These are phyloP conservation scores for Fusarium sp. DNA, from an alignment of 2,329 filamentous ascomycete genomes.

Conservation along the genomic window DNA sequence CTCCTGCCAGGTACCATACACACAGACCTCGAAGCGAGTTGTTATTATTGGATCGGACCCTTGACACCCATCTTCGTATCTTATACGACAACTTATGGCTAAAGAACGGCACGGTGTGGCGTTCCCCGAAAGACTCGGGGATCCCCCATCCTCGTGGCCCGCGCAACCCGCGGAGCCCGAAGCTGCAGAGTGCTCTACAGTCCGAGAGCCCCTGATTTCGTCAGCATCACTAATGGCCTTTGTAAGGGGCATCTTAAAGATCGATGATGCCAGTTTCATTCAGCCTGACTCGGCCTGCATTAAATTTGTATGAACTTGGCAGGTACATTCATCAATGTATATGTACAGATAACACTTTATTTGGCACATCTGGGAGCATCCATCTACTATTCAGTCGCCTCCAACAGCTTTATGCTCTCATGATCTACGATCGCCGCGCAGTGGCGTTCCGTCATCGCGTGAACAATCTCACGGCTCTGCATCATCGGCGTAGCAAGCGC, in stretches of 20 bases:
- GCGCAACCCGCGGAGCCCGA: neutral
- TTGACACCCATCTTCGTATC: neutral
- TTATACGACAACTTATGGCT: neutral
- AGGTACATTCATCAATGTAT: too few relatives aligned
- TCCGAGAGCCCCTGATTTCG: neutral
- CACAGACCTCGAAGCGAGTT: neutral
- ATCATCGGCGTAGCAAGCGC: conserved; percentile 23
- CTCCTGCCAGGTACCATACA: neutral
- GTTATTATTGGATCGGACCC: neutral
- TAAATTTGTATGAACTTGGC: neutral
- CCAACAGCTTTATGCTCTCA: conserved; percentile 19
- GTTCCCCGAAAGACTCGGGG: neutral
- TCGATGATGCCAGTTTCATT: neutral
- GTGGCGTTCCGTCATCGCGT: conserved; percentile 21
- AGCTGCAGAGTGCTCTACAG: neutral
- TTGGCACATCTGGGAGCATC: neutral
- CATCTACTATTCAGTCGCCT: neutral
- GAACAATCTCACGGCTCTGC: conserved; percentile 22
- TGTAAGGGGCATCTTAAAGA: neutral
- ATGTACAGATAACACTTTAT: neutral
- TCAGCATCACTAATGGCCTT: neutral
- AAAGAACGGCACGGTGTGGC: neutral
- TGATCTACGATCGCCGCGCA: conserved; percentile 26
- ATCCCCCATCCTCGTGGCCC: neutral
- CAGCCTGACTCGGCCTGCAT: neutral